These are phyloP conservation scores for Pichia sporocuriosa DNA, from an alignment of 805 yeast genomes.

Conservation along the genomic window DNA sequence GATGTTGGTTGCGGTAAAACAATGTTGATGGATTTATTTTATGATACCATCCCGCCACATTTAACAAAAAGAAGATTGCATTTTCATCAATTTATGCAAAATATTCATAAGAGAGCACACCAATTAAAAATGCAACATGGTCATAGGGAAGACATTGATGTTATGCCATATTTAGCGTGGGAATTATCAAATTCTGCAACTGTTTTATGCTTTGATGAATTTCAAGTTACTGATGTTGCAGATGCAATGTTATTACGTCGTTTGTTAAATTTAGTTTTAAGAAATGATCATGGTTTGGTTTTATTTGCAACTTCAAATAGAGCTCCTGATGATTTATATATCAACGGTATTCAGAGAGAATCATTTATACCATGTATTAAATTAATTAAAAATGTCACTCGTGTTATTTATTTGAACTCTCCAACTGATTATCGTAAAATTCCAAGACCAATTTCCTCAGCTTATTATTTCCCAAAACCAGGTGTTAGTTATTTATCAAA, in stretches of 20 bases:
- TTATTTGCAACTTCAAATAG: constrained; percentile 92
- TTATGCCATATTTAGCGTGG: constrained; percentile 76
- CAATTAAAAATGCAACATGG: constrained; percentile 61
- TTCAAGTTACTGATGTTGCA: constrained; percentile 97
- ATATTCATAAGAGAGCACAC: constrained; percentile 81
- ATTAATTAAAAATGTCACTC: constrained; percentile 61
- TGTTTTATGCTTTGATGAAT: constrained; percentile 90
- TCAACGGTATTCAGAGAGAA: constrained; percentile 89
- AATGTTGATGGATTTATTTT: constrained; percentile 95
- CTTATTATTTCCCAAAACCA: constrained; percentile 66
- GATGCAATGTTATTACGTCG: constrained; percentile 95
- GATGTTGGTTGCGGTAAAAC: constrained; percentile 99
- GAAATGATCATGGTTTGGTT: constrained; percentile 73
- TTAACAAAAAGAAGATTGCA: constrained; percentile 78
- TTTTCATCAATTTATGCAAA: constrained; percentile 96
- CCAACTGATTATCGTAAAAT: constrained; percentile 92
- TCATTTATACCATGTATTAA: constrained; percentile 90
- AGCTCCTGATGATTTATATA: constrained; percentile 88
- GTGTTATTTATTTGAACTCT: constrained; percentile 75
- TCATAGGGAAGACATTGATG: constrained; percentile 62
- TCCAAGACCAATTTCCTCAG: constrained; percentile 74
- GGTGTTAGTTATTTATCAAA: constrained; percentile 49
- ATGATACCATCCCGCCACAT: constrained; percentile 71
- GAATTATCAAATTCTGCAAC: constrained; percentile 74
- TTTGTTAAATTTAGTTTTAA: constrained; percentile 56